Evolutionary conservation across 1,284 basidiomycete genomes (phyloP).

Genomic region (Tremellales sp.): DNA sequence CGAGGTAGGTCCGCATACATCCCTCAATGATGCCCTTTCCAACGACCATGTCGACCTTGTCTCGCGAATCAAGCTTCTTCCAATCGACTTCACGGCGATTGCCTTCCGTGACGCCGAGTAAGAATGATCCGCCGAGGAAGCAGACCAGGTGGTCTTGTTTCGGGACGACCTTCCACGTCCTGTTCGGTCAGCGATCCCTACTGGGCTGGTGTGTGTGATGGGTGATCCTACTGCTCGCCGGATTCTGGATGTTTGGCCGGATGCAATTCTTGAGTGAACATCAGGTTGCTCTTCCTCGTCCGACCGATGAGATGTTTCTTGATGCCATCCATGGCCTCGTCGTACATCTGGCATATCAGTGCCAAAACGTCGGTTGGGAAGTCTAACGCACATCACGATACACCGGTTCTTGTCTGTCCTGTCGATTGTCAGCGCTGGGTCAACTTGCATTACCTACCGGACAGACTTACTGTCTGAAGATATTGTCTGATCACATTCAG

Average conservation of each 20-base stretch:
- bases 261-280: conserved; percentile 76
- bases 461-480: conserved; percentile 49
- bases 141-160: conserved; percentile 97
- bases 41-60: conserved; percentile 71
- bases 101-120: conserved; percentile 78
- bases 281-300: conserved; percentile 58
- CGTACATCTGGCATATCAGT: conserved; percentile 65
- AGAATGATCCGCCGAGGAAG: conserved; percentile 86
- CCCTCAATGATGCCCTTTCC: conserved; percentile 79
- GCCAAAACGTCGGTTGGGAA: neutral
- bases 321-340: conserved; percentile 74
- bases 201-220: neutral
- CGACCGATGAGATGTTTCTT: conserved; percentile 68
- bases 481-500: conserved; percentile 48
- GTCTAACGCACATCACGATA: conserved; percentile 63
- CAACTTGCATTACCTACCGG: neutral
- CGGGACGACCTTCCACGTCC: conserved; percentile 65
- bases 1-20: conserved; percentile 75
- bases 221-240: neutral
- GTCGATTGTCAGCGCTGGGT: conserved; percentile 5
- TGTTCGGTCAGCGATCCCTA: conserved; percentile 36
- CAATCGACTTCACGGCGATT: conserved; percentile 51
- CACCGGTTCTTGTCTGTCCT: conserved; percentile 71
- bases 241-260: conserved; percentile 33
- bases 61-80: conserved; percentile 52